phyloP scores from a whole-genome alignment of 345 rosid genomes.

The Passiflora organensis region DNA sequence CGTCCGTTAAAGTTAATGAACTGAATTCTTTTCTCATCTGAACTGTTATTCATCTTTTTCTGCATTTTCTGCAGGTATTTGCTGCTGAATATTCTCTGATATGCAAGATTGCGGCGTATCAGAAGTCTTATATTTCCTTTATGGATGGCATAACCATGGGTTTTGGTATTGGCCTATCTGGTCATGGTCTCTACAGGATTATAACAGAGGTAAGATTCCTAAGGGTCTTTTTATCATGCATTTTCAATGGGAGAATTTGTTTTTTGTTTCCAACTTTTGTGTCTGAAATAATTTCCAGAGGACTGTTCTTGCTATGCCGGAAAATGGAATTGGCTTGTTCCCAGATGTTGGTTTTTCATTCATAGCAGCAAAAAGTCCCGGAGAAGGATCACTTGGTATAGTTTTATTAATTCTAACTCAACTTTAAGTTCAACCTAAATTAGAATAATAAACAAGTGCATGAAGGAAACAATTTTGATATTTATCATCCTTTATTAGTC shows the following conservation, averaged over 20 bases:
- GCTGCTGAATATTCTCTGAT: conserved; percentile 77
- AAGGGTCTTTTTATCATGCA: conserved; percentile 1
- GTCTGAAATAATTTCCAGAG: conserved; percentile 30
- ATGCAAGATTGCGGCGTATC: conserved; percentile 83
- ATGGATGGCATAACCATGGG: conserved; percentile 99
- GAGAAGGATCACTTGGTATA: conserved; percentile 88
- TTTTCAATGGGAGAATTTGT: neutral
- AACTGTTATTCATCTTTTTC: conserved; percentile 2
- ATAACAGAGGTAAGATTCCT: conserved; percentile 64
- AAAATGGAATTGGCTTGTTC: conserved; percentile 93
- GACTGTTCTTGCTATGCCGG: conserved; percentile 94
- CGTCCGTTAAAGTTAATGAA: neutral
- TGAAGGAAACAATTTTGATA: too few relatives aligned
- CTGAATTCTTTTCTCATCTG: conserved; percentile 6
- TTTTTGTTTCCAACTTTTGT: conserved; percentile 11
- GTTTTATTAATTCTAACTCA: neutral
- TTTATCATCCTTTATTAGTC: too few relatives aligned
- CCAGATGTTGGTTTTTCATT: conserved; percentile 96
- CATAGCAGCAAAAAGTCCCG: conserved; percentile 86
- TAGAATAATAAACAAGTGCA: neutral
- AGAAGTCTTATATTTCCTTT: conserved; percentile 76
- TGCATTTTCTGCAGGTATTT: conserved; percentile 51
- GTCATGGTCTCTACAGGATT: conserved; percentile 85
- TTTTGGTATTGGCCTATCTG: conserved; percentile 87
- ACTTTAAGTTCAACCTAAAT: neutral